Conservation (phyloP, 805 yeast genomes). For the Candida koratica region DNA sequence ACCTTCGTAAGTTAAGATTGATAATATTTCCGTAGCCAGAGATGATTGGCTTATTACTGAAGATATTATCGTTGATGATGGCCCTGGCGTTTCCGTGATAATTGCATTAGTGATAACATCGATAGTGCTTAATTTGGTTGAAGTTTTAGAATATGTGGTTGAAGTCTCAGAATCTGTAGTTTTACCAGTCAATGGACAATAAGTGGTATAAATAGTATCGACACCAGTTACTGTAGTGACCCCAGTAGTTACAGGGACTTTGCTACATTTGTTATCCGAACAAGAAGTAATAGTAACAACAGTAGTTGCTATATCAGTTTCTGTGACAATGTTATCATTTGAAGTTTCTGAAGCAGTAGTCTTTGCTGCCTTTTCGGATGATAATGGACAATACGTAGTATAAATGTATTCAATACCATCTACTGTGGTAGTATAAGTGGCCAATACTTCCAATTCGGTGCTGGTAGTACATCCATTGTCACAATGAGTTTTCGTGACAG, state of each 20-base stretch:
- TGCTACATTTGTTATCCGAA: constrained; percentile 27
- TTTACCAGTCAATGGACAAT: constrained; percentile 19
- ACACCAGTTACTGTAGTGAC: constrained; percentile 21
- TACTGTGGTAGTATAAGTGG: constrained; percentile 29
- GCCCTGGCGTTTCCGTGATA: constrained; percentile 27
- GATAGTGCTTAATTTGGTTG: constrained; percentile 14
- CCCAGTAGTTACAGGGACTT: constrained; percentile 32
- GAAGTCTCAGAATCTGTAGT: constrained; percentile 15
- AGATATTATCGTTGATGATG: constrained; percentile 16
- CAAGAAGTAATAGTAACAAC: constrained; percentile 39
- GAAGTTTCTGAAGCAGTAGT: constrained; percentile 8
- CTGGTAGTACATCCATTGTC: constrained; percentile 13
- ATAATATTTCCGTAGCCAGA: constrained; percentile 11
- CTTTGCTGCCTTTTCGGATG: constrained; percentile 8
- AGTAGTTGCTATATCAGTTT: constrained; percentile 21
- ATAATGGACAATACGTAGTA: constrained; percentile 35
- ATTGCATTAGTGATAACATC: constrained; percentile 43
- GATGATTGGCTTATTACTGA: constrained; percentile 14
- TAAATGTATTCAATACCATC: constrained; percentile 32
- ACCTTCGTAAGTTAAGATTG: constrained; percentile 26
- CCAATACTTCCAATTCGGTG: constrained; percentile 18
- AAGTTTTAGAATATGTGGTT: constrained; percentile 3
- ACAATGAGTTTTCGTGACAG: constrained; percentile 17
- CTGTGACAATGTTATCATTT: constrained; percentile 13
- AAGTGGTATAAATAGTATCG: constrained; percentile 21